Conservation (phyloP, 345 rosid genomes). For the Pistacia atlantica region DNA sequence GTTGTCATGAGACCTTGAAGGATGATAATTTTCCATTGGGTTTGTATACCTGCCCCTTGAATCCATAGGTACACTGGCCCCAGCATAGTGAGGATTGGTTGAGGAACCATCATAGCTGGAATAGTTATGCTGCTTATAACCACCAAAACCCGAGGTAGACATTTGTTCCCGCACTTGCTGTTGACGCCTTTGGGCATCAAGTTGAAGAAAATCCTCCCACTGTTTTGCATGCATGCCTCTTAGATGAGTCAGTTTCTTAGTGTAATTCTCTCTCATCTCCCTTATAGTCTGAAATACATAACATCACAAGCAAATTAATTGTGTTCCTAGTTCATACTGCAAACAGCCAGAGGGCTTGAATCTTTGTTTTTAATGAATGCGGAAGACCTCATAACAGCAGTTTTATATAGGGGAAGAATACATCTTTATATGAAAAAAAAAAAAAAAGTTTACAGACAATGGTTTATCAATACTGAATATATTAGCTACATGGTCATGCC, state of each 20-base stretch:
- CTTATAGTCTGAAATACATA: constrained; percentile 67
- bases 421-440: constrained; percentile 6
- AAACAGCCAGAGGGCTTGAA: constrained; percentile 16
- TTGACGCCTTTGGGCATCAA: constrained; percentile 80
- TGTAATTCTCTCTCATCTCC: constrained; percentile 87
- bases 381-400: constrained; percentile 1
- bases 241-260: constrained; percentile 64
- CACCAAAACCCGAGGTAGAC: constrained; percentile 57
- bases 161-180: constrained; percentile 67
- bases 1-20: constrained; percentile 70
- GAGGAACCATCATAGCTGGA: constrained; percentile 65
- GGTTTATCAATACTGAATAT: constrained; percentile 1
- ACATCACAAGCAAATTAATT: constrained; percentile 41
- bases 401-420: constrained; percentile 3
- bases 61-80: constrained; percentile 51
- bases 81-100: constrained; percentile 57
- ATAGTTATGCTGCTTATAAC: constrained; percentile 76
- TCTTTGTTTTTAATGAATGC: constrained; percentile 14
- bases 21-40: constrained; percentile 62
- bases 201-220: constrained; percentile 86
- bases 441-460: not conserved
- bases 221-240: constrained; percentile 69
- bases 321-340: constrained; percentile 21
- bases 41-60: constrained; percentile 66
- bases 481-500: constrained; percentile 19